A percentile compares a stretch with the other conserved stretches of the same genome.
Evolutionary conservation across 2,329 filamentous ascomycete species (phyloP).

Genomic region (Aureobasidium vineae): DNA sequence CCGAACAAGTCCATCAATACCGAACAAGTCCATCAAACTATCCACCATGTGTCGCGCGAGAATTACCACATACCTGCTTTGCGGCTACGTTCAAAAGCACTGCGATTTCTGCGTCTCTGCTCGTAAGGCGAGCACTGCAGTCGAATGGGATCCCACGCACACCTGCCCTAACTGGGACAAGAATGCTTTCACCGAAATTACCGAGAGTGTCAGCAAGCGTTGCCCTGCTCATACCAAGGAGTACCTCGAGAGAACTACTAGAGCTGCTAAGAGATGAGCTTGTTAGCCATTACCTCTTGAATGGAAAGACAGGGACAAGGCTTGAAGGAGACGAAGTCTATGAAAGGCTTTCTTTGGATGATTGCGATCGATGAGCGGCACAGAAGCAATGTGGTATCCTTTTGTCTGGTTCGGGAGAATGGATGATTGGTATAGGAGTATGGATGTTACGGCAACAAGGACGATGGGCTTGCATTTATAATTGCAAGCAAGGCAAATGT

Average conservation of each 20-base stretch:
- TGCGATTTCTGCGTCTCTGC: neutral
- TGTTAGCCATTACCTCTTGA: too few relatives aligned
- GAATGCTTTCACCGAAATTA: neutral
- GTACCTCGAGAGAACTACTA: neutral
- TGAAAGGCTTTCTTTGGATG: neutral
- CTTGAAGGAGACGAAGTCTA: neutral
- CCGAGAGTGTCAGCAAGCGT: neutral
- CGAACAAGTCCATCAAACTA: neutral
- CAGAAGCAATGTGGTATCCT: too few relatives aligned
- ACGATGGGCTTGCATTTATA: too few relatives aligned
- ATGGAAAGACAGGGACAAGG: neutral
- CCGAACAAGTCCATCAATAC: neutral
- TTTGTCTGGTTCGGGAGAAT: too few relatives aligned
- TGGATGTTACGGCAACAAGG: too few relatives aligned
- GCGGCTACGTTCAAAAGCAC: neutral
- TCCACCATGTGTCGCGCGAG: constrained; percentile 4
- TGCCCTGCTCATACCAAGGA: neutral
- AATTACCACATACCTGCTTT: neutral
- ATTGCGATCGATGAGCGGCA: neutral
- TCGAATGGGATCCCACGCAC: neutral
- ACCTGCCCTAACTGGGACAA: neutral
- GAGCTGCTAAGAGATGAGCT: neutral
- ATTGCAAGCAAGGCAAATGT: too few relatives aligned
- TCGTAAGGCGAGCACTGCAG: neutral
- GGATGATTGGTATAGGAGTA: too few relatives aligned